Evolutionary conservation across 441 rosid species (phyloP).

Genomic region (Syzygium malaccense): DNA sequence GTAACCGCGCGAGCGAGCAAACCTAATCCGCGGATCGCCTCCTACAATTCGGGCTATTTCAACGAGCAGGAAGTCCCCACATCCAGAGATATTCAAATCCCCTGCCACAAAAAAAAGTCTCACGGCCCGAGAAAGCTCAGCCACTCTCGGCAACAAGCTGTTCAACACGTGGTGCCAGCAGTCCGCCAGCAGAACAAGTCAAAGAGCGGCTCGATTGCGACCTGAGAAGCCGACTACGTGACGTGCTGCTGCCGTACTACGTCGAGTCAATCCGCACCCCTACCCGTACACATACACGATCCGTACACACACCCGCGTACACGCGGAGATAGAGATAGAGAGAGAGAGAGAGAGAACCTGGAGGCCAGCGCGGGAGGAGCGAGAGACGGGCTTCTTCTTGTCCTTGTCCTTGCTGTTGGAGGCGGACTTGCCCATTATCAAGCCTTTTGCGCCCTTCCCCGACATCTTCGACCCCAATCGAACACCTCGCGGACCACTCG

Average conservation of each 20-base stretch:
- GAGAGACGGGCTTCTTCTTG: slow-evolving; percentile 81
- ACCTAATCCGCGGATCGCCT: background rate
- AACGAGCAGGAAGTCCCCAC: background rate
- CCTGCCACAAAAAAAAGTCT: background rate
- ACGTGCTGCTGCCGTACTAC: background rate
- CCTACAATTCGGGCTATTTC: background rate
- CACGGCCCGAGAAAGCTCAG: background rate
- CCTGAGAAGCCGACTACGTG: background rate
- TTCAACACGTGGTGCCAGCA: background rate
- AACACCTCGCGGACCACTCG: background rate
- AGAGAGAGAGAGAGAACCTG: slow-evolving; percentile 29
- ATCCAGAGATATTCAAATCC: background rate
- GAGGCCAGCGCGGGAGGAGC: slow-evolving; percentile 94
- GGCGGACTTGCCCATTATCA: slow-evolving; percentile 68
- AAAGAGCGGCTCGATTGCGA: background rate
- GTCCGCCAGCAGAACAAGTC: background rate
- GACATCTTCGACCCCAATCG: slow-evolving; percentile 45
- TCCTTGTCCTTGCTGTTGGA: slow-evolving; percentile 65
- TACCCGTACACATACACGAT: background rate
- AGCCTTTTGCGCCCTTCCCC: slow-evolving; percentile 91
- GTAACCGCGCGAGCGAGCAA: background rate
- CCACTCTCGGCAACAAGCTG: background rate
- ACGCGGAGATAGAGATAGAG: background rate
- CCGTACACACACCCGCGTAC: background rate
- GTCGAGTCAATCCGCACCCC: background rate